phyloP scores from a whole-genome alignment of 768 basidiomycete genomes.

The Pulveroboletus sp. region DNA sequence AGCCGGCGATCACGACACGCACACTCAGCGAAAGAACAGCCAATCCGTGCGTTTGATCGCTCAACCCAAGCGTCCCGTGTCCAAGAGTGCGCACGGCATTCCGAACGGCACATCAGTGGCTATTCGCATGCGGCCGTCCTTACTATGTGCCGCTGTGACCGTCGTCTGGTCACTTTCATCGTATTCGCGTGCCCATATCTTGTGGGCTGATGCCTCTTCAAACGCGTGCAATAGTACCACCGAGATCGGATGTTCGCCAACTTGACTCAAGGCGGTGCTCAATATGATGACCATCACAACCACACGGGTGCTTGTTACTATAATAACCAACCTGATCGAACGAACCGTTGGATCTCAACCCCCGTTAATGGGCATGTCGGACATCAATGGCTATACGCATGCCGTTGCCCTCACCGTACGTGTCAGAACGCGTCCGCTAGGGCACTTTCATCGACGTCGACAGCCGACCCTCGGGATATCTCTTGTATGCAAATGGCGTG shows the following conservation, averaged over 20 bases:
- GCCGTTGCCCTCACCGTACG: background rate
- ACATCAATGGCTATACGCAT: background rate
- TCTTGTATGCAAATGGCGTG: background rate
- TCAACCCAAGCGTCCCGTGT: slow-evolving; percentile 4
- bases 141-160: background rate
- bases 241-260: background rate
- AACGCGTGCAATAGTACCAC: background rate
- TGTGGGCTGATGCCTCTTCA: background rate
- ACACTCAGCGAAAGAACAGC: background rate
- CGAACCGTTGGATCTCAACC: background rate
- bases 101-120: slow-evolving; percentile 4
- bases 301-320: background rate
- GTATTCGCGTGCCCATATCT: background rate
- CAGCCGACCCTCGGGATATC: background rate
- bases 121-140: background rate
- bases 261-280: background rate
- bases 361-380: background rate
- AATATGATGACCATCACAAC: background rate
- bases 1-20: slow-evolving; percentile 22
- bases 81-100: slow-evolving; percentile 3
- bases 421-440: background rate
- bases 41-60: slow-evolving; percentile 2
- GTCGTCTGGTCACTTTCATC: background rate
- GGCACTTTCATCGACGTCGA: background rate
- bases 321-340: background rate